These are phyloP conservation scores for Dryas alaskensis DNA, from an alignment of 306 rosid genomes.

Conservation along the genomic window DNA sequence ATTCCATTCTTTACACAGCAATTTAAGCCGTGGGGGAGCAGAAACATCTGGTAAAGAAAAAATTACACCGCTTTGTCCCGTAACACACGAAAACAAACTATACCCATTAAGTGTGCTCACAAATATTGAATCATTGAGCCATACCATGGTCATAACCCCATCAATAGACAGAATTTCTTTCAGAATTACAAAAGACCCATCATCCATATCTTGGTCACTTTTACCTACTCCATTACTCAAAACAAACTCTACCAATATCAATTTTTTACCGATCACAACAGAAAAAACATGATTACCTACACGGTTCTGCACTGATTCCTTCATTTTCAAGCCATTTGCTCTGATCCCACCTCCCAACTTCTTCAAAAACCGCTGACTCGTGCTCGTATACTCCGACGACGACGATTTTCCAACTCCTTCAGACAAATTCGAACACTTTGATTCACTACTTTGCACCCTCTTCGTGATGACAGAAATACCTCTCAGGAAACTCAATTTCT, in stretches of 20 bases:
- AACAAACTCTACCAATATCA: constrained; percentile 69
- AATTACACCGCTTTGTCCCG: constrained; percentile 72
- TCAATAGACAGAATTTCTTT: constrained; percentile 79
- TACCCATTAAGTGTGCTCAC: constrained; percentile 74
- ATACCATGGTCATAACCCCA: constrained; percentile 73
- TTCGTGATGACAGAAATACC: constrained; percentile 58
- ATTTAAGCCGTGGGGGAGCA: constrained; percentile 59
- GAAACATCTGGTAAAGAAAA: constrained; percentile 82
- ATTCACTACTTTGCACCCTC: constrained; percentile 49
- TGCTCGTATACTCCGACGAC: constrained; percentile 31
- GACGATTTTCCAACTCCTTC: constrained; percentile 8
- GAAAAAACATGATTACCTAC: constrained; percentile 60
- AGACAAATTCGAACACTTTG: constrained; percentile 44
- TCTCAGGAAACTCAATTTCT: constrained; percentile 55
- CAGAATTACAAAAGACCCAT: constrained; percentile 58
- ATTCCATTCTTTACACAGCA: constrained; percentile 74
- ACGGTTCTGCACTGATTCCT: constrained; percentile 47
- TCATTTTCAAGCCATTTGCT: constrained; percentile 61
- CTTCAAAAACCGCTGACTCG: constrained; percentile 61
- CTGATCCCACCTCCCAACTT: constrained; percentile 67
- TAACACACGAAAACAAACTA: constrained; percentile 70
- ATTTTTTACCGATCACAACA: constrained; percentile 53
- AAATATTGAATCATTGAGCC: constrained; percentile 85
- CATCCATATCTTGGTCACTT: constrained; percentile 47
- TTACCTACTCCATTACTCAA: constrained; percentile 44